Base-by-base conservation (phyloP, 2,329 filamentous ascomycete species). In the Grosmannia clavigera region DNA sequence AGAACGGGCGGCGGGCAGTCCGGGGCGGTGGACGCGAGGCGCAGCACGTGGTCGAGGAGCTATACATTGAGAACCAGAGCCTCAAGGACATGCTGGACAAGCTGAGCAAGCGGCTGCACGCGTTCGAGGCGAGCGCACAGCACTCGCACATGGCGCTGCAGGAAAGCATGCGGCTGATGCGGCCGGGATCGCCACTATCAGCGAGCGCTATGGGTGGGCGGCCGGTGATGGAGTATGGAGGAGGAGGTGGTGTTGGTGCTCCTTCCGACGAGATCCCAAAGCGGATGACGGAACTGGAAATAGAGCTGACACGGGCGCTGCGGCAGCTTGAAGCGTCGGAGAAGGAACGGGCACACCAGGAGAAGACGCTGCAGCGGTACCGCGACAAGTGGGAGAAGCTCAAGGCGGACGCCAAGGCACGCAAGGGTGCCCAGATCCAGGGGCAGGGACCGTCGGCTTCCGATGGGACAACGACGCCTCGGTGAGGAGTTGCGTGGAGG, bases 61-160 rank as follows among this genome's bases (percentile, higher is more conserved):
- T 97, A 11, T 85, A 87, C 64, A 82, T 92, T 56, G 90, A 97
- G 69, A 99, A 97, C 71, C 82, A 87, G 63, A 88, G 88, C 11
- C 79, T 97, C 57, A 92, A 94, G 67, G 83, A 87, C 61, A 85
- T 91, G 66, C 83, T 95, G 10, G 92, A 97, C 72, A 90, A 90
- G 57, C 81, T 96, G 43, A 89, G 88, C 63, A 89, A 87, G 66
- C 84, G 92, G 0, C 81, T 99, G n/a, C 88, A 94, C 67, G 87
- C 91, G 63, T 99, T 96, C 74, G 92, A 99, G 72, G 86, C 90
- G 48, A 92, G 90, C 67, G 90, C 91, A 0, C 94, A 97, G 73
- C 90, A 86, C 64, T 92, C 88, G 46, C 89, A 87, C 58, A 82
- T 92, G 73, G 90, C 90, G 3, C 80, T 97, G 40, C 89, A 92